Conservation (phyloP, 768 basidiomycete species). For the Calocybe gangraenosa region DNA sequence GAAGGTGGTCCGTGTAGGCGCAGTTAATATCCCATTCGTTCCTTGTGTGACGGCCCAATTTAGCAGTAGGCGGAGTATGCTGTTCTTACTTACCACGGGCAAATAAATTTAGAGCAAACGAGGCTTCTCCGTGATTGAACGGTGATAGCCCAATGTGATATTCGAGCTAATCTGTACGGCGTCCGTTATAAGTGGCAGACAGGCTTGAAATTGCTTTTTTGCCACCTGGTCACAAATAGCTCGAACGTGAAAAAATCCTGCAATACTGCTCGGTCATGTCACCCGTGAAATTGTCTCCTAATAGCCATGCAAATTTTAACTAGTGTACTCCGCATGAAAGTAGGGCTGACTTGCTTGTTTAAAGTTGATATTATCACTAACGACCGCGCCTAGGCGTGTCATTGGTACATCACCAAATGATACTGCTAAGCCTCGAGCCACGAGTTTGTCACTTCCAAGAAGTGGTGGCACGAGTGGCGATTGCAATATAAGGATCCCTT, state of each 20-base stretch:
- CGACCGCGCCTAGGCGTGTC: neutral
- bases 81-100: neutral
- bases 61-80: no score
- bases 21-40: neutral
- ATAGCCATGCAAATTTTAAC: neutral
- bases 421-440: neutral
- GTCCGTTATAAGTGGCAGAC: no score
- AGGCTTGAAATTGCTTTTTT: neutral
- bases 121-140: neutral
- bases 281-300: neutral
- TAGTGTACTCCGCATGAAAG: neutral
- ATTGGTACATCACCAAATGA: neutral
- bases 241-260: neutral
- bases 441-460: neutral
- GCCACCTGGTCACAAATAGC: neutral
- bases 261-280: neutral
- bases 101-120: neutral
- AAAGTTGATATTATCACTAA: neutral
- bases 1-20: neutral
- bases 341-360: neutral
- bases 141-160: neutral
- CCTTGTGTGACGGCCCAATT: neutral
- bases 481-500: neutral
- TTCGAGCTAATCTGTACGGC: neutral
- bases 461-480: neutral